Evolutionary conservation across 371 early-diverging fungal species (phyloP).

Genomic region (Aphelidium insulamus): DNA sequence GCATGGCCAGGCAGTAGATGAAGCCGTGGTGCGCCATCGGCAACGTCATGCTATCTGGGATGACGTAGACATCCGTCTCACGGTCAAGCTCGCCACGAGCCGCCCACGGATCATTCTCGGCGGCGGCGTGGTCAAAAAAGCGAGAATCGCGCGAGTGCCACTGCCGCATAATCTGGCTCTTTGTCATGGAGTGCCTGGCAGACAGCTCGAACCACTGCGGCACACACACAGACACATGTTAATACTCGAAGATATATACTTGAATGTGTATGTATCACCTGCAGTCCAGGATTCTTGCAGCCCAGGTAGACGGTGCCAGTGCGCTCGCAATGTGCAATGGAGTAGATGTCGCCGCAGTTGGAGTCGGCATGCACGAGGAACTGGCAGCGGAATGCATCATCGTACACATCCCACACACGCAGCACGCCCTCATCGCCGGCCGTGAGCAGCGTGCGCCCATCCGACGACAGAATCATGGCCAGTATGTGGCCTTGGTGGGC

Average conservation of each 20-base stretch:
- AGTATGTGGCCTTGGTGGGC: background rate
- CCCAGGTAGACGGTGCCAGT: conserved; percentile 38
- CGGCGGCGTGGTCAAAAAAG: conserved; percentile 12
- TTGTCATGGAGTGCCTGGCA: conserved; percentile 1
- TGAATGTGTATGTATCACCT: too few species aligned
- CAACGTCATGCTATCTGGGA: conserved; percentile 25
- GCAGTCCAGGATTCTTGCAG: conserved; percentile 59
- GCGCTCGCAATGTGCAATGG: conserved; percentile 29
- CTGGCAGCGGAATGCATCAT: conserved; percentile 25
- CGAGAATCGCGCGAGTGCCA: conserved; percentile 8
- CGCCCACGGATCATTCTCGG: conserved; percentile 1
- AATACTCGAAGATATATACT: too few species aligned
- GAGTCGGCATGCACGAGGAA: conserved; percentile 42
- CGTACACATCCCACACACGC: conserved; percentile 47
- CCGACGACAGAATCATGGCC: background rate
- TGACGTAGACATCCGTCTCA: conserved; percentile 21
- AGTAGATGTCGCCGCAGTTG: conserved; percentile 52
- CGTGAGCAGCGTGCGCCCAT: conserved; percentile 7
- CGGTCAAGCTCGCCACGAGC: conserved; percentile 7
- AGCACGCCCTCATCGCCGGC: conserved; percentile 33
- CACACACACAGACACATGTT: too few species aligned
- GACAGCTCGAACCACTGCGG: conserved; percentile 36
- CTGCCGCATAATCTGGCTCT: conserved; percentile 4
- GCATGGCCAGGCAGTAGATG: conserved; percentile 36
- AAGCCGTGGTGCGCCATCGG: conserved; percentile 50